Base-by-base conservation (phyloP, 2,329 filamentous ascomycete genomes). In the Madurella mycetomatis region DNA sequence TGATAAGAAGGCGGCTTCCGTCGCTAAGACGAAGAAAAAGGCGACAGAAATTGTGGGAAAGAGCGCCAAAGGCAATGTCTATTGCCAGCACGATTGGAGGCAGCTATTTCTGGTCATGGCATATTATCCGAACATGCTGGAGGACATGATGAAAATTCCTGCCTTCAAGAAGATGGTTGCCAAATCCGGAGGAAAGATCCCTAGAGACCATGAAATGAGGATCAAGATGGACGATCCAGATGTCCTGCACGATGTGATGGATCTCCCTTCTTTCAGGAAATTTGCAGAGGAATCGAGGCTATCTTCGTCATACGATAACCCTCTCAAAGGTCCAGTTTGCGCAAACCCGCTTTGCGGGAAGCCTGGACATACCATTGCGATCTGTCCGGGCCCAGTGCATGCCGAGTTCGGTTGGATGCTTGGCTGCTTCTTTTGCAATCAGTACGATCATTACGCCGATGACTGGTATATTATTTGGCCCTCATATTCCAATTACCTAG, bases 391-490 rank as follows among this genome's bases (percentile, higher is more conserved):
- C 9, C 54, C 54, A 7, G 48, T 43, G 12, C 9, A 37, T 18
- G 4, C 30, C 30, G 18, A n/a, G 17, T 8, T 44, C 2, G 54
- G 50, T 7, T 43, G 47, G 31, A 53, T 56, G 42, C 8, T 9
- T 5, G 54, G 54, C 13, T 56, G 54, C 40, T 56, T 56, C 43
- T 56, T 56, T 18, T 56, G 54, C 50, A 56, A 56, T 40, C 19
- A 31, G 8, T 19, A 51, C 5, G 40, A 53, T 5, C 54, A 56
- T n/a, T 43, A 56, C 12, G 54, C 54, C 17, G 54, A 56, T 13
- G 50, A 53, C 9, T 56, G 54, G 54, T 51, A 41, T 40, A 47
- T 53, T 16, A 1, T 9, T 16, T n/a, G n/a, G n/a, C n/a, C n/a
- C 15, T 16, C 25, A 25, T n/a, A 25, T 30, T 45, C 25, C 17